Evolutionary conservation across 176 grass and related monocot species (phyloP).

Genomic region (Cymbopogon citratus): DNA sequence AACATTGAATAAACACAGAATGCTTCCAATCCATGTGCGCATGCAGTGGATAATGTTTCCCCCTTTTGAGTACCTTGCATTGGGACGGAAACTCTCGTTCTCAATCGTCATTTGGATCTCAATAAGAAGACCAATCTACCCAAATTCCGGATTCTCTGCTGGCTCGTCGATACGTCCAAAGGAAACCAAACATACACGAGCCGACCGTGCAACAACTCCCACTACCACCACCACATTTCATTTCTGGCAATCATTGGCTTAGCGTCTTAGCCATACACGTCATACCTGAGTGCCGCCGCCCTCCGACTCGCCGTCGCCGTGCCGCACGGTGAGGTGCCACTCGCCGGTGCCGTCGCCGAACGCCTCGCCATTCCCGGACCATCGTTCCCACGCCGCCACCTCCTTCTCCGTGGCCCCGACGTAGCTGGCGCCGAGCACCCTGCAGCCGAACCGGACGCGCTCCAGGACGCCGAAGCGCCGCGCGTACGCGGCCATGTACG

Average conservation of each 20-base stretch:
- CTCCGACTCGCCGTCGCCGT: neutral
- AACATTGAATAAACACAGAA: too few relatives aligned
- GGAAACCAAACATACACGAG: neutral
- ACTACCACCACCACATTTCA: slow-evolving; percentile 5
- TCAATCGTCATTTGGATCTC: too few relatives aligned
- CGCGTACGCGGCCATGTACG: slow-evolving; percentile 44
- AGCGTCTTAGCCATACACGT: neutral
- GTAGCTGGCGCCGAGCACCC: slow-evolving; percentile 34
- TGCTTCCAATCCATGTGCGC: neutral
- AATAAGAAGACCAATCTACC: neutral
- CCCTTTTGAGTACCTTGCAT: too few relatives aligned
- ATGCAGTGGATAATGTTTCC: neutral
- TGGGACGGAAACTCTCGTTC: too few relatives aligned
- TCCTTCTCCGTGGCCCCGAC: slow-evolving; percentile 20
- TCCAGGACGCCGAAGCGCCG: slow-evolving; percentile 42
- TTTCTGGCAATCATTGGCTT: neutral
- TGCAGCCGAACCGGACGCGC: slow-evolving; percentile 34
- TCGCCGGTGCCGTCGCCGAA: slow-evolving; percentile 34
- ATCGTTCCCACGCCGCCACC: slow-evolving; percentile 46
- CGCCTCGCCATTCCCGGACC: slow-evolving; percentile 58
- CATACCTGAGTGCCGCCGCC: slow-evolving; percentile 1
- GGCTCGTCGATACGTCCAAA: neutral
- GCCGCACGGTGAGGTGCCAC: slow-evolving; percentile 18
- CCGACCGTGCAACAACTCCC: neutral
- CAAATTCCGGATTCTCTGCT: neutral